A percentile compares a stretch with the other conserved stretches of the same genome.
These are phyloP conservation scores for Starmerella bombi DNA, from an alignment of 805 yeast species.

Conservation along the genomic window DNA sequence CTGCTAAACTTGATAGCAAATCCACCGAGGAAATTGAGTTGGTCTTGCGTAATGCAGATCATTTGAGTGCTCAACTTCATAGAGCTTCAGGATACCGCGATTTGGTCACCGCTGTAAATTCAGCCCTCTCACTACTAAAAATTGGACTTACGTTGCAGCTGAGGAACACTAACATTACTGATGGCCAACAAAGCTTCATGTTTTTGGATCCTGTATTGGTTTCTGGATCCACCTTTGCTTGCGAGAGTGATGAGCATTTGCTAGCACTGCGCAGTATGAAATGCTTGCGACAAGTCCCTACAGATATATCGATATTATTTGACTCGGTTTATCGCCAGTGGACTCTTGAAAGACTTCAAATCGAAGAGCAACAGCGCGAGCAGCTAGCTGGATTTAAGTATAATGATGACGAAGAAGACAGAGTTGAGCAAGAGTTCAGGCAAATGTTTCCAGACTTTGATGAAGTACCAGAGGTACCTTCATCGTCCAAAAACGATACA, in stretches of 20 bases:
- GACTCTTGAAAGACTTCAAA: slow-evolving; percentile 57
- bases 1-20: neutral
- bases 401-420: slow-evolving; percentile 45
- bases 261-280: slow-evolving; percentile 22
- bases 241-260: slow-evolving; percentile 6
- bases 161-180: neutral
- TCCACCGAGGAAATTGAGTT: slow-evolving; percentile 9
- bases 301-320: slow-evolving; percentile 27
- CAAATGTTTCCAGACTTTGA: slow-evolving; percentile 70
- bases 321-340: slow-evolving; percentile 63
- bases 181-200: slow-evolving; percentile 1
- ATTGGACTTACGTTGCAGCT: slow-evolving; percentile 5
- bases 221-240: neutral
- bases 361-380: slow-evolving; percentile 48
- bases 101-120: slow-evolving; percentile 7
- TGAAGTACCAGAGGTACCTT: slow-evolving; percentile 1
- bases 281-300: neutral
- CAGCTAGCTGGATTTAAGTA: slow-evolving; percentile 54
- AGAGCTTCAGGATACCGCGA: slow-evolving; percentile 12
- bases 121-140: slow-evolving; percentile 7
- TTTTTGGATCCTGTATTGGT: slow-evolving; percentile 9
- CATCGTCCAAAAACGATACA: neutral
- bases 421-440: slow-evolving; percentile 63
- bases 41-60: slow-evolving; percentile 6
- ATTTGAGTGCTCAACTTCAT: slow-evolving; percentile 1